These are phyloP conservation scores for Rhododendron molle DNA, from an alignment of 148 eudicot species.

Conservation along the genomic window DNA sequence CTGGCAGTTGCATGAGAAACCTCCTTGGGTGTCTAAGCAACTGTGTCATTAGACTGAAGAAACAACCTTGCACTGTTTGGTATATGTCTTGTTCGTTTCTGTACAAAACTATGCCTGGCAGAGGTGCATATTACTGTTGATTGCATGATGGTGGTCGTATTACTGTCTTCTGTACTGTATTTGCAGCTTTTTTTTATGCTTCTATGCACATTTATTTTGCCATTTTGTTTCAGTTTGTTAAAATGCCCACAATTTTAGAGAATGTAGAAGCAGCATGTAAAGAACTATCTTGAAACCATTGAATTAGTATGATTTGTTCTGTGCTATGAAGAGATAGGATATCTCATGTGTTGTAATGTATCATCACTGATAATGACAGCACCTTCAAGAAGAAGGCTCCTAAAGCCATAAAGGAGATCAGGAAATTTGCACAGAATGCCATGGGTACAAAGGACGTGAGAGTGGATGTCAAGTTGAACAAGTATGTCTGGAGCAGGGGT, in stretches of 20 bases:
- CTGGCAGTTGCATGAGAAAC: neutral
- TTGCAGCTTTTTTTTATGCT: neutral
- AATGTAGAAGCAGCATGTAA: neutral
- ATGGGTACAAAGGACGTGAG: conserved; percentile 65
- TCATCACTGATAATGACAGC: conserved; percentile 21
- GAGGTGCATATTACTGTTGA: neutral
- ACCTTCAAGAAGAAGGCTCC: conserved; percentile 78
- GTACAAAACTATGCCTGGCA: neutral
- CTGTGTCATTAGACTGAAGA: neutral
- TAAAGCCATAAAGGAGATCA: conserved; percentile 61
- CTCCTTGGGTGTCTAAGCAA: neutral
- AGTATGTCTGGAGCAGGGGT: conserved; percentile 59
- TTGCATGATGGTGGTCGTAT: neutral
- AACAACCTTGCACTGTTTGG: neutral
- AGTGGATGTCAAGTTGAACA: conserved; percentile 67
- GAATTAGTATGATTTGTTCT: neutral
- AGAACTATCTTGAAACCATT: neutral
- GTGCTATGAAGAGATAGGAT: neutral
- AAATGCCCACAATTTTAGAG: neutral
- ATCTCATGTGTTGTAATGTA: neutral
- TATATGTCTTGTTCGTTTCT: neutral
- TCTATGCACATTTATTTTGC: neutral
- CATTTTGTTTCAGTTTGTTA: neutral
- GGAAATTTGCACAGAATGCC: conserved; percentile 53
- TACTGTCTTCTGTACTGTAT: neutral